Base-by-base conservation (phyloP, 345 rosid genomes). In the Combretum micranthum region DNA sequence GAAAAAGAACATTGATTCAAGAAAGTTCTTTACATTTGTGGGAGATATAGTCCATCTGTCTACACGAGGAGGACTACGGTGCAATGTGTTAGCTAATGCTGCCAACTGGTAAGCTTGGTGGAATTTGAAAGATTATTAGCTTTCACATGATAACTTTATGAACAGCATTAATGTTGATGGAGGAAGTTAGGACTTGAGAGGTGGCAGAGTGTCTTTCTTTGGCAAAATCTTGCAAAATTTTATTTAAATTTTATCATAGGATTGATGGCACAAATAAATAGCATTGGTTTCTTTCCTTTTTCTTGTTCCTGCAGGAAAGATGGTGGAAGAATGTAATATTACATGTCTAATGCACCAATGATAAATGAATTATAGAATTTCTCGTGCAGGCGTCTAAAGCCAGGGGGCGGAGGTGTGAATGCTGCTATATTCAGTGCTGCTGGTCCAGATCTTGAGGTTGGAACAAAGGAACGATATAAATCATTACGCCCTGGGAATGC, bases 381-480 rank as follows among this genome's bases (percentile, higher is more conserved):
- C 43, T 56, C 63, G 47, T 74, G 71, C 79, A 89, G 97, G 99
- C 82, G 91, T 61, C 75, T 89, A 63, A 86, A 80, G 72, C 80
- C 96, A 69, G 99, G 97, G 57, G 97, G 99, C 55, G 98, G 95
- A 60, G 98, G 95, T 7, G 93, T 88, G 39, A 92, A 88, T 68
- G 87, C 95, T 69, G 87, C 98, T 56, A 81, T 92, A 64, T 88
- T 75, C 60, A 80, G 66, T 63, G 94, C 91, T 53, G 94, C 86
- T 48, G 96, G 99, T 72, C 61, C 74, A 6, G 79, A 70, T 51
- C 71, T 93, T 7, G 91, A 84, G 74, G 64, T 62, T 45, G 90
- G 80, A 47, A 89, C 97, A 52, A 78, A 65, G 75, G 77, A 73
- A 65, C 80, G 20, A 47, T 89, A 79, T 47, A 77, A 69, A 56